Percentiles rank a stretch among this genome's conserved stretches.
Evolutionary conservation across 2,329 filamentous ascomycete genomes (phyloP).

Genomic region (Fusarium continuum): DNA sequence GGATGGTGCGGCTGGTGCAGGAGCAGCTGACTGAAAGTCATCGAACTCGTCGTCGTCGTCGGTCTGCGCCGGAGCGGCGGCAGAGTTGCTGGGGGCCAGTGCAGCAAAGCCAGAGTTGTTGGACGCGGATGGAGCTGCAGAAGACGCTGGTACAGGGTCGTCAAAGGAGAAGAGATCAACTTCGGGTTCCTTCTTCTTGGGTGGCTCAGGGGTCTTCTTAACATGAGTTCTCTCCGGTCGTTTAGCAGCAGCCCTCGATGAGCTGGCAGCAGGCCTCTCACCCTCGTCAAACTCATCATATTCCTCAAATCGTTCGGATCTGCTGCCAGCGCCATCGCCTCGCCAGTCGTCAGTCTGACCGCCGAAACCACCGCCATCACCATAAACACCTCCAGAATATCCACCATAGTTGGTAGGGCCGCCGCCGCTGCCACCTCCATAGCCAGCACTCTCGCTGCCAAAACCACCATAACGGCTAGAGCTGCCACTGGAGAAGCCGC

Average conservation of each 20-base stretch:
- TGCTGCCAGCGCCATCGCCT: slow-evolving; percentile 59
- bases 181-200: slow-evolving; percentile 88
- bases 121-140: slow-evolving; percentile 56
- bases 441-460: slow-evolving; percentile 83
- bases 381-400: slow-evolving; percentile 80
- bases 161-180: slow-evolving; percentile 94
- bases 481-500: slow-evolving; percentile 62
- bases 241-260: slow-evolving; percentile 55
- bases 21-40: slow-evolving; percentile 91
- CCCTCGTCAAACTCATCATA: slow-evolving; percentile 96
- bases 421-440: slow-evolving; percentile 55
- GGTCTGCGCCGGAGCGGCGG: slow-evolving; percentile 46
- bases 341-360: slow-evolving; percentile 78
- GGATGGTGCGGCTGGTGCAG: slow-evolving; percentile 59
- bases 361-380: slow-evolving; percentile 94
- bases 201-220: slow-evolving; percentile 65
- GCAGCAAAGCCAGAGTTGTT: slow-evolving; percentile 58
- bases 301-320: slow-evolving; percentile 87
- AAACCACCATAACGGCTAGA: slow-evolving; percentile 84
- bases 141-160: slow-evolving; percentile 68
- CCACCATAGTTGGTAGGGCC: slow-evolving; percentile 60
- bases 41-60: slow-evolving; percentile 89
- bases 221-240: slow-evolving; percentile 46
- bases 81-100: slow-evolving; percentile 47
- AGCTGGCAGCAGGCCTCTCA: slow-evolving; percentile 55